phyloP scores from a whole-genome alignment of 1,284 basidiomycete species.

The Cryptococcus sp. region DNA sequence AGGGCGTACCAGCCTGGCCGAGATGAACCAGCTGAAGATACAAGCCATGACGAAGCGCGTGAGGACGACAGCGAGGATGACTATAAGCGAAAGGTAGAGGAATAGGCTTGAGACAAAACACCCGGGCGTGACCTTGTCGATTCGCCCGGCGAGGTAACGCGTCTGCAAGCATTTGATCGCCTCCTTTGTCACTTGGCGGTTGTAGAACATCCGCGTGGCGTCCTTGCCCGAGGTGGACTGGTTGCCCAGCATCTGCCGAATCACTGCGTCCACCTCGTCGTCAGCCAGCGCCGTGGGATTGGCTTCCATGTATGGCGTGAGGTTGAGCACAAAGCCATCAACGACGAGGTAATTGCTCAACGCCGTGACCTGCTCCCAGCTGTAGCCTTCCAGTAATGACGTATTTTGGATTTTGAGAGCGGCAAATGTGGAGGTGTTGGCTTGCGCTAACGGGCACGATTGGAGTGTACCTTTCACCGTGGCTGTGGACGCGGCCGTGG shows the following conservation, averaged over 20 bases:
- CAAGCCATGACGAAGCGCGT: constrained; percentile 95
- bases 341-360: constrained; percentile 75
- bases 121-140: constrained; percentile 93
- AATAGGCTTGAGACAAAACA: constrained; percentile 89
- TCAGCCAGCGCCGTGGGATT: constrained; percentile 65
- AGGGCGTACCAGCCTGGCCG: constrained; percentile 68
- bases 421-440: constrained; percentile 61
- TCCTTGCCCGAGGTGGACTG: constrained; percentile 71
- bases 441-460: constrained; percentile 62
- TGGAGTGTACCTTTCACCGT: constrained; percentile 24
- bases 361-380: constrained; percentile 75
- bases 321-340: constrained; percentile 91
- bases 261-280: constrained; percentile 77
- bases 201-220: constrained; percentile 79
- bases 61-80: constrained; percentile 86
- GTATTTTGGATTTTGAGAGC: constrained; percentile 64
- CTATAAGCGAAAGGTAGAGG: constrained; percentile 84
- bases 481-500: constrained; percentile 43
- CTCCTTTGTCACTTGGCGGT: constrained; percentile 61
- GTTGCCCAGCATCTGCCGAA: constrained; percentile 67
- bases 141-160: constrained; percentile 87
- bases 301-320: constrained; percentile 76
- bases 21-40: constrained; percentile 94
- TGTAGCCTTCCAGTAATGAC: constrained; percentile 69
- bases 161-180: constrained; percentile 75